phyloP scores from a whole-genome alignment of 805 yeast genomes.

The Myxozyma monticola region DNA sequence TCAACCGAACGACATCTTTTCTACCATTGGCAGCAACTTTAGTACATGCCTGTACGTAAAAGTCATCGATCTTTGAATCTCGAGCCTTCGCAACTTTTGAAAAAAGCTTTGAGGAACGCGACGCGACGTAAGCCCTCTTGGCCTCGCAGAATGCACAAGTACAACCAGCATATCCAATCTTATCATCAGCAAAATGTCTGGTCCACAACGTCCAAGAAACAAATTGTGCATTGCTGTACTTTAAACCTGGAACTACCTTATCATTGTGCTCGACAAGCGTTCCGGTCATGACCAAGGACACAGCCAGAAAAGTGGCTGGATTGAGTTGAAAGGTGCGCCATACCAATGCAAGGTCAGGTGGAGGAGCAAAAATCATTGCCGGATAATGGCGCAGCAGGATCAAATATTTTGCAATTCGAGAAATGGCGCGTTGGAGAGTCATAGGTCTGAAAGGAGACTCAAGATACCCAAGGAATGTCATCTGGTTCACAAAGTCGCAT shows the following conservation, averaged over 20 bases:
- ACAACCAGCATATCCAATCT: constrained; percentile 9
- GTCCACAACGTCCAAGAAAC: constrained; percentile 1
- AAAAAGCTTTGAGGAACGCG: not conserved
- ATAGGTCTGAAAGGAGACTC: constrained; percentile 24
- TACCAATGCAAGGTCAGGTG: constrained; percentile 31
- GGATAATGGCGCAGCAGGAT: constrained; percentile 14
- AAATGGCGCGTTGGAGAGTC: constrained; percentile 12
- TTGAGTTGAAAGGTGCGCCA: constrained; percentile 33
- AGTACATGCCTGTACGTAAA: constrained; percentile 4
- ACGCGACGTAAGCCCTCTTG: not conserved
- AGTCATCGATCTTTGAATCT: constrained; percentile 2
- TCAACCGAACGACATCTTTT: too few species aligned
- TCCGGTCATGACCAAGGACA: constrained; percentile 7
- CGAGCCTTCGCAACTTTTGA: not conserved
- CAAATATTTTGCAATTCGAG: constrained; percentile 20
- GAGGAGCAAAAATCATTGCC: constrained; percentile 19
- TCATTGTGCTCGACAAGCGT: constrained; percentile 17
- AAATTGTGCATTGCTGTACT: not conserved
- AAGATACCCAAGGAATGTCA: constrained; percentile 29
- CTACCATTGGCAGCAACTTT: constrained; percentile 1
- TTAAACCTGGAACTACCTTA: not conserved
- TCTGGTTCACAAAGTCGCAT: constrained; percentile 24
- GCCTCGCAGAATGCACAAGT: constrained; percentile 16
- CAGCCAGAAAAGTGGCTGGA: constrained; percentile 12
- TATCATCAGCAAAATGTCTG: constrained; percentile 2